Conservation (phyloP, 169 alveolate genomes). For the Cryptosporidium baileyi region DNA sequence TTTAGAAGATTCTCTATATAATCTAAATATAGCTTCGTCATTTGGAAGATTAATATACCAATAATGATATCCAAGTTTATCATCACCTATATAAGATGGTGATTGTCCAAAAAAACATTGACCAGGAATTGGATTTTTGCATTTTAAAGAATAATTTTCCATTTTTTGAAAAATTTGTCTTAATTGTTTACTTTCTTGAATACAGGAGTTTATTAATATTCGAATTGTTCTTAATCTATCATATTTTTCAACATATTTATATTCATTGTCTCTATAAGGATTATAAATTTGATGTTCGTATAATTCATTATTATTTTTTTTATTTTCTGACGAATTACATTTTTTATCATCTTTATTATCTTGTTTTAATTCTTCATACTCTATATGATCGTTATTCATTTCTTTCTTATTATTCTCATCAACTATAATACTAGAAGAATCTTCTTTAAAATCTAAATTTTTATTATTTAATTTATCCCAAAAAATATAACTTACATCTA, state of each 20-base stretch:
- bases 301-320: neutral
- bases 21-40: slow-evolving; percentile 33
- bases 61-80: slow-evolving; percentile 27
- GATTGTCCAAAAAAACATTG: slow-evolving; percentile 55
- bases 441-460: neutral
- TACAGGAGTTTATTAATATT: slow-evolving; percentile 39
- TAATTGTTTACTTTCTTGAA: slow-evolving; percentile 56
- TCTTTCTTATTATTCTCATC: neutral
- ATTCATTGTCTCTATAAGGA: slow-evolving; percentile 62
- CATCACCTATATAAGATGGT: slow-evolving; percentile 46
- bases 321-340: neutral
- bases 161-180: slow-evolving; percentile 21
- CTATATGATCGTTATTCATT: neutral
- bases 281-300: neutral
- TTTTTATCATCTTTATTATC: neutral
- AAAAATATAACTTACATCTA: slow-evolving; percentile 35
- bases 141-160: slow-evolving; percentile 35
- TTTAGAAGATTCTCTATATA: slow-evolving; percentile 28
- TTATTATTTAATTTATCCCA: slow-evolving; percentile 14
- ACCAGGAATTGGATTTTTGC: slow-evolving; percentile 26
- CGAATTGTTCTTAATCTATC: slow-evolving; percentile 59
- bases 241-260: slow-evolving; percentile 19
- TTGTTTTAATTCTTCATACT: neutral
- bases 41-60: slow-evolving; percentile 61
- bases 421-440: neutral